These are phyloP conservation scores for Saccharomyces paradoxus DNA, from an alignment of 805 yeast species.

Conservation along the genomic window DNA sequence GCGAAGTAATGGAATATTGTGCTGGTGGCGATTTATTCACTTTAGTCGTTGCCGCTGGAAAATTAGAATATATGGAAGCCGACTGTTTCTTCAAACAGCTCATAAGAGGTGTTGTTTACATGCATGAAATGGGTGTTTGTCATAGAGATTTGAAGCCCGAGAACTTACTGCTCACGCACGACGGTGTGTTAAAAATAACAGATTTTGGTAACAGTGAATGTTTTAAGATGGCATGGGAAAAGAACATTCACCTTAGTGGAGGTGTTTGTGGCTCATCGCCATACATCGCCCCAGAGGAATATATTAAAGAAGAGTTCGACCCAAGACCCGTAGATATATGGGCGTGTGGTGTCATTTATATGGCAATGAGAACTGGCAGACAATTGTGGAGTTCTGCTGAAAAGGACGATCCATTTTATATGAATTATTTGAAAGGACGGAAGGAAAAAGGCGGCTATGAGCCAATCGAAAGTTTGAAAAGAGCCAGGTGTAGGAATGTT, in stretches of 20 bases:
- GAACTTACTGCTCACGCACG: constrained; percentile 67
- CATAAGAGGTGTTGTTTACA: constrained; percentile 74
- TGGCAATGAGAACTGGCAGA: constrained; percentile 92
- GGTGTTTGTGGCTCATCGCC: constrained; percentile 85
- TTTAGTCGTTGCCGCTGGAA: constrained; percentile 66
- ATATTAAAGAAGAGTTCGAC: constrained; percentile 56
- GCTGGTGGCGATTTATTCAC: constrained; percentile 76
- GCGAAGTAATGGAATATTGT: constrained; percentile 81
- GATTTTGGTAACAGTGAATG: constrained; percentile 87
- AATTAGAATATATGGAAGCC: constrained; percentile 72
- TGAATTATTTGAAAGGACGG: constrained; percentile 65
- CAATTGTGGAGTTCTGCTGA: constrained; percentile 86
- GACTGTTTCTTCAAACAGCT: constrained; percentile 86
- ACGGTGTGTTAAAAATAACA: constrained; percentile 70
- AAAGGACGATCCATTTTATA: constrained; percentile 71
- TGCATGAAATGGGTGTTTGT: constrained; percentile 84
- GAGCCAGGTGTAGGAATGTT: constrained; percentile 87
- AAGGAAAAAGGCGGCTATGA: constrained; percentile 81
- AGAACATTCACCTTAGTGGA: constrained; percentile 55
- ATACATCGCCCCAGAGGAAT: constrained; percentile 87
- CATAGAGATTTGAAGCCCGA: constrained; percentile 96
- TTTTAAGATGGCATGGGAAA: constrained; percentile 79
- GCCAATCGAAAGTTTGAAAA: constrained; percentile 77
- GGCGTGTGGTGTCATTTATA: constrained; percentile 88
- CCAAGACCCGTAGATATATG: constrained; percentile 79